Evolutionary conservation across 306 rosid genomes (phyloP).

Genomic region (Vigna nakashimae): DNA sequence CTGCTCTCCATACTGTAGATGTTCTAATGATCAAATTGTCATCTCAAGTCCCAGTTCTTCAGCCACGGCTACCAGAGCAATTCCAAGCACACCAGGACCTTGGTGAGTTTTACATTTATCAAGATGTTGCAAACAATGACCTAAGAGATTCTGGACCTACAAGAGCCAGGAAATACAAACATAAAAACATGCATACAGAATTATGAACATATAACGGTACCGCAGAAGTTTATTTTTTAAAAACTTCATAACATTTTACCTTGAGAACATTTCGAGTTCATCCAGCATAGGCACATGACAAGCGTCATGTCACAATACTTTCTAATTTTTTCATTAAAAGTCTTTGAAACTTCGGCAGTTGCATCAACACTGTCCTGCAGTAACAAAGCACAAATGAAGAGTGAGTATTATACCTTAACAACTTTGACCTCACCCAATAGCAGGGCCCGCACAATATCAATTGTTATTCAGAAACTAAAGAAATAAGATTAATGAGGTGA

Average conservation of each 20-base stretch:
- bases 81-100: conserved; percentile 99
- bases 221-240: conserved; percentile 2
- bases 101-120: conserved; percentile 96
- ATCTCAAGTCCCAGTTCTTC: conserved; percentile 95
- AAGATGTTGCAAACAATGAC: conserved; percentile 97
- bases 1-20: conserved; percentile 98
- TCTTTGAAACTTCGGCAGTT: conserved; percentile 96
- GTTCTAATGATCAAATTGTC: conserved; percentile 97
- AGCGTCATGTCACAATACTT: conserved; percentile 95
- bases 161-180: conserved; percentile 41
- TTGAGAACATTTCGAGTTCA: conserved; percentile 97
- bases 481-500: not conserved
- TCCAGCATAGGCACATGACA: conserved; percentile 98
- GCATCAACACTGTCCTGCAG: conserved; percentile 94
- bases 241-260: conserved; percentile 47
- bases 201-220: conserved; percentile 30
- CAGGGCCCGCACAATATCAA: conserved; percentile 11
- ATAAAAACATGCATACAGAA: conserved; percentile 32
- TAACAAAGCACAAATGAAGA: conserved; percentile 30
- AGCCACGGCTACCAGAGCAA: conserved; percentile 99
- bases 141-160: conserved; percentile 92
- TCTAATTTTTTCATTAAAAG: conserved; percentile 91
- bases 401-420: conserved; percentile 9
- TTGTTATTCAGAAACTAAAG: conserved; percentile 15
- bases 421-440: conserved; percentile 32